Evolutionary conservation across 2,329 filamentous ascomycete species (phyloP), one percentile per base, ranked within the genome.

Genomic region (Xylaria sp.): DNA sequence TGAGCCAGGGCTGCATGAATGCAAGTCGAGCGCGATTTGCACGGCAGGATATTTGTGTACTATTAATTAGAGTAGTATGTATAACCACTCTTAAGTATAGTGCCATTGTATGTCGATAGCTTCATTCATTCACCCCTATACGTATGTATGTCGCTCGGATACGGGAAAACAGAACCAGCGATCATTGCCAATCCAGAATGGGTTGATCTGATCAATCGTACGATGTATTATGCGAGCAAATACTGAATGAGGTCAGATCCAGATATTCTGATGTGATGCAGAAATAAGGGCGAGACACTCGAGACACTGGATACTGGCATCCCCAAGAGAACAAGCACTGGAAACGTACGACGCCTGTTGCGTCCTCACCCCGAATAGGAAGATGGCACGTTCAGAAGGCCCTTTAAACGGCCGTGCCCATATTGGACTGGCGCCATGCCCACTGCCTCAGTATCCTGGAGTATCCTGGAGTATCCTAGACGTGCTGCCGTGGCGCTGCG

Each of bases 161-260:
- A n/a, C n/a, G n/a, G n/a, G 11, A 23, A 29, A 21, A 23, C 3
- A 21, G 15, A 21, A 35, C 33, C 19, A 6, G 17, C 46, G 46
- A 35, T 13, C 6, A 33, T 33, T 11, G 11, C 6, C 6, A 33
- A 6, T 33, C 6, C 11, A 23, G 9, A 38, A 49, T 46, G 56
- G 27, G 38, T 54, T 51, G 40, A 43, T 49, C n/a, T 43, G 56
- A 55, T 55, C 15, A 48, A 53, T 63, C 60, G 52, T 63, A 56
- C 37, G 60, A 63, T 44, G 37, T 31, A 6, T 55, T 21, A 17
- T 13, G 13, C 29, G 37, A 58, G 35, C 21, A 27, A 37, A 13
- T 55, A 47, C 29, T n/a, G 9, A 54, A 57, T 33, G 46, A 57
- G 54, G 17, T 35, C n/a, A 43, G 44, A 3, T 33, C 5, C 31